phyloP scores from a whole-genome alignment of 202 grass and related monocot genomes.

The Panicum hallii region DNA sequence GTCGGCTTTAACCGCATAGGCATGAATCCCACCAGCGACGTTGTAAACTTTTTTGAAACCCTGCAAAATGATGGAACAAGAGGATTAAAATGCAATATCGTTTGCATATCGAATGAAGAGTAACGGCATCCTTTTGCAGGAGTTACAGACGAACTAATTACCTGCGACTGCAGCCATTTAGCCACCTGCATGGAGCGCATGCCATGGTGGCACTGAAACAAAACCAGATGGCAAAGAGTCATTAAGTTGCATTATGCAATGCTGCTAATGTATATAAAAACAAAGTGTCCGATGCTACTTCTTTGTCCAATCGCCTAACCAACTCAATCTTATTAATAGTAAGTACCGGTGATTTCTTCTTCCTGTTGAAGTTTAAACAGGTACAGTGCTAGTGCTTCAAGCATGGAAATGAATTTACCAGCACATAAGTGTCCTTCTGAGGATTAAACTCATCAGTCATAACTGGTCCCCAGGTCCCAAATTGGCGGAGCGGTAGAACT shows the following conservation, averaged over 20 bases:
- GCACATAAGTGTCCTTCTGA: constrained; percentile 92
- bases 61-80: constrained; percentile 47
- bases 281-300: neutral
- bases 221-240: constrained; percentile 11
- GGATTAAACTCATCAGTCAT: constrained; percentile 96
- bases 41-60: constrained; percentile 93
- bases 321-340: neutral
- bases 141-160: constrained; percentile 27
- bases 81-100: neutral
- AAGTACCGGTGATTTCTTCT: neutral
- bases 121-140: neutral
- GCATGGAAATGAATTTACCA: constrained; percentile 54
- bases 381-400: neutral
- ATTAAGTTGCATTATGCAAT: neutral
- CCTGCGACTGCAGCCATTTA: constrained; percentile 97
- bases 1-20: constrained; percentile 77
- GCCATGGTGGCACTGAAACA: constrained; percentile 85
- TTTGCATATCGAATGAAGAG: neutral
- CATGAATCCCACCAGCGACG: constrained; percentile 77
- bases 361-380: neutral
- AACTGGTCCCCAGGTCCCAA: constrained; percentile 94
- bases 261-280: neutral
- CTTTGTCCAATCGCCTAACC: neutral
- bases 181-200: constrained; percentile 94
- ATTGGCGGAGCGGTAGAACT: constrained; percentile 81